Percentiles rank a stretch among this genome's conserved stretches.
These are phyloP conservation scores for Cercospora zeae-maydis DNA, from an alignment of 2,329 filamentous ascomycete genomes.

Conservation along the genomic window DNA sequence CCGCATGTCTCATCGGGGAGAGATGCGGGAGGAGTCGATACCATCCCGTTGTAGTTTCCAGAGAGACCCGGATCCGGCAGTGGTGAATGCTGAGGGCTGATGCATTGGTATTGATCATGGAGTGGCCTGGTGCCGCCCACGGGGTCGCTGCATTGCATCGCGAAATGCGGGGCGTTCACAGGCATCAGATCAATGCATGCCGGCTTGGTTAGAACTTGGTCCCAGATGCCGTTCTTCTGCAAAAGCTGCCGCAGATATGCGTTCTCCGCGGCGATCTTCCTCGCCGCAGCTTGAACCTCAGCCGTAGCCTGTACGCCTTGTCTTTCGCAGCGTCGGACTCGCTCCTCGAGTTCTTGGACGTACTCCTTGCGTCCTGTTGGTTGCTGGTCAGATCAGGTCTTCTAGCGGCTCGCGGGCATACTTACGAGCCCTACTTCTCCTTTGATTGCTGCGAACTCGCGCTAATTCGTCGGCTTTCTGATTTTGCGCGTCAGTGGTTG, in stretches of 20 bases:
- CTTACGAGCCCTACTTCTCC: slow-evolving; percentile 1
- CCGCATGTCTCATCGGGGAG: background rate
- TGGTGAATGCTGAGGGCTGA: background rate
- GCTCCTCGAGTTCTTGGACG: slow-evolving; percentile 6
- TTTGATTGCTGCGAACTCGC: slow-evolving; percentile 2
- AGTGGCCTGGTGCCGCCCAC: background rate
- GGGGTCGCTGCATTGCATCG: background rate
- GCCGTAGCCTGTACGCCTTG: slow-evolving; percentile 2
- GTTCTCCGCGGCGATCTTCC: slow-evolving; percentile 1
- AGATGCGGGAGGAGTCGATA: background rate
- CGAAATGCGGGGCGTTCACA: background rate
- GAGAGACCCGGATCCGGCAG: background rate
- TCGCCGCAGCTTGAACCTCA: slow-evolving; percentile 4
- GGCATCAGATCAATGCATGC: background rate
- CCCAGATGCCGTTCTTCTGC: slow-evolving; percentile 1
- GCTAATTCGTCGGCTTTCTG: slow-evolving; percentile 1
- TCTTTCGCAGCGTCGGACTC: background rate
- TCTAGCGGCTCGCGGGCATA: background rate
- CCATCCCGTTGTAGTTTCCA: background rate
- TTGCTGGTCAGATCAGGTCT: background rate
- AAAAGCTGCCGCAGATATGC: background rate
- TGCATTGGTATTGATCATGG: background rate
- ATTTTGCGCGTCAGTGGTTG: background rate
- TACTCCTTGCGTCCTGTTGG: slow-evolving; percentile 1
- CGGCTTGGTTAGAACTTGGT: background rate